A percentile compares a stretch with the other conserved stretches of the same genome.
phyloP scores from a whole-genome alignment of 345 rosid species.

The Lepidium africanum region DNA sequence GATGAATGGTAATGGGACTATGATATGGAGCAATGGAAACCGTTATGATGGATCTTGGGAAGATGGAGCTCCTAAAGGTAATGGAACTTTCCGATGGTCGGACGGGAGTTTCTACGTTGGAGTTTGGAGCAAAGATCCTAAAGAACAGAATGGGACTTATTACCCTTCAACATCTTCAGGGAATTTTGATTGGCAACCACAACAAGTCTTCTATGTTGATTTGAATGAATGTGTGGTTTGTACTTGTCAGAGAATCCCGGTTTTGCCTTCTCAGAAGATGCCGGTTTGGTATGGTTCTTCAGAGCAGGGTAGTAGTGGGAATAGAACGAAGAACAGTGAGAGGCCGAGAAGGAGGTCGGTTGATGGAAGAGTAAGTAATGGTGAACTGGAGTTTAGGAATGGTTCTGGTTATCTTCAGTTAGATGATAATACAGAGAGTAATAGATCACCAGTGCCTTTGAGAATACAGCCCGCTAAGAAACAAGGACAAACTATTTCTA shows the following conservation, averaged over 20 bases:
- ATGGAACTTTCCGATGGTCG: constrained; percentile 66
- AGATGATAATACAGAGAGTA: constrained; percentile 36
- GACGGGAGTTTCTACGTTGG: constrained; percentile 88
- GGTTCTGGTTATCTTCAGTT: constrained; percentile 34
- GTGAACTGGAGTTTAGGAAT: constrained; percentile 33
- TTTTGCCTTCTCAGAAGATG: constrained; percentile 81
- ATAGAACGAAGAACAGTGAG: constrained; percentile 27
- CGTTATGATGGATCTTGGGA: constrained; percentile 94
- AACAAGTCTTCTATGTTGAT: constrained; percentile 48
- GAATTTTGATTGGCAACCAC: constrained; percentile 78
- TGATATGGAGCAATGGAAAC: constrained; percentile 81
- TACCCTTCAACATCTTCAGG: constrained; percentile 59
- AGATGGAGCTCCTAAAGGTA: constrained; percentile 78
- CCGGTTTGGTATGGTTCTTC: constrained; percentile 46
- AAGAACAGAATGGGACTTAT: constrained; percentile 73
- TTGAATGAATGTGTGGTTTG: constrained; percentile 54
- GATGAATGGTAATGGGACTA: constrained; percentile 74
- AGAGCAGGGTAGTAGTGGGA: constrained; percentile 30
- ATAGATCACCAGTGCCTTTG: constrained; percentile 27
- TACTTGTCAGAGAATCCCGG: constrained; percentile 52
- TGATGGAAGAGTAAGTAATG: constrained; percentile 59
- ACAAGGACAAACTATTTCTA: constrained; percentile 80
- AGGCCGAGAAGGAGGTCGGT: constrained; percentile 54
- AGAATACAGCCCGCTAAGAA: constrained; percentile 53
- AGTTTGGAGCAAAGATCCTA: constrained; percentile 77